A percentile compares a stretch with the other conserved stretches of the same genome.
phyloP scores from a whole-genome alignment of 805 yeast genomes.

The Yamadazyma ubonensis region DNA sequence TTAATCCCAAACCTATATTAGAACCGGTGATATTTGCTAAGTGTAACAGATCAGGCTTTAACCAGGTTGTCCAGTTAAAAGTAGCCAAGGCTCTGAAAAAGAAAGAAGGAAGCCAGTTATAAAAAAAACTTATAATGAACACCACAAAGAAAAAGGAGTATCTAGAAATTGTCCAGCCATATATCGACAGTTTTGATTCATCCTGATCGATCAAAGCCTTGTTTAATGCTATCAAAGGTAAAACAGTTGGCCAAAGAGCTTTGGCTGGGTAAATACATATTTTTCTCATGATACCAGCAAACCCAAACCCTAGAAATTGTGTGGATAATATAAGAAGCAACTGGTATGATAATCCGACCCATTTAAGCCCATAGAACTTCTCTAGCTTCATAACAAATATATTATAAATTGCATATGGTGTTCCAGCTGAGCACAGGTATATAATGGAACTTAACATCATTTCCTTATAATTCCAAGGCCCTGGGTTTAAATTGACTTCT shows the following conservation, averaged over 20 bases:
- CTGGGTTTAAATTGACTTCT: slow-evolving; percentile 35
- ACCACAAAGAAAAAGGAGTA: slow-evolving; percentile 39
- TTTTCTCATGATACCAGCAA: slow-evolving; percentile 63
- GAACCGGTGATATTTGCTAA: slow-evolving; percentile 40
- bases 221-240: slow-evolving; percentile 44
- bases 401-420: slow-evolving; percentile 43
- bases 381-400: slow-evolving; percentile 45
- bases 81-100: slow-evolving; percentile 39
- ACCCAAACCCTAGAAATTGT: slow-evolving; percentile 64
- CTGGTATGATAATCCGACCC: slow-evolving; percentile 54
- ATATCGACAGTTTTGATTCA: slow-evolving; percentile 16
- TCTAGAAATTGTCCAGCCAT: slow-evolving; percentile 45
- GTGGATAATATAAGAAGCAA: slow-evolving; percentile 52
- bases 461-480: slow-evolving; percentile 45
- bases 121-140: slow-evolving; percentile 34
- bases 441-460: slow-evolving; percentile 47
- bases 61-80: slow-evolving; percentile 49
- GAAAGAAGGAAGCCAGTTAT: slow-evolving; percentile 43
- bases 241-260: slow-evolving; percentile 44
- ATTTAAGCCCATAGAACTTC: slow-evolving; percentile 39
- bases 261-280: slow-evolving; percentile 46
- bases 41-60: slow-evolving; percentile 38
- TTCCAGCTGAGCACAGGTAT: slow-evolving; percentile 42
- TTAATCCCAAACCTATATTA: slow-evolving; percentile 38
- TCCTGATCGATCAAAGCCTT: slow-evolving; percentile 39